phyloP scores from a whole-genome alignment of 2,329 filamentous ascomycete genomes.

The Aspergillus caelatus region DNA sequence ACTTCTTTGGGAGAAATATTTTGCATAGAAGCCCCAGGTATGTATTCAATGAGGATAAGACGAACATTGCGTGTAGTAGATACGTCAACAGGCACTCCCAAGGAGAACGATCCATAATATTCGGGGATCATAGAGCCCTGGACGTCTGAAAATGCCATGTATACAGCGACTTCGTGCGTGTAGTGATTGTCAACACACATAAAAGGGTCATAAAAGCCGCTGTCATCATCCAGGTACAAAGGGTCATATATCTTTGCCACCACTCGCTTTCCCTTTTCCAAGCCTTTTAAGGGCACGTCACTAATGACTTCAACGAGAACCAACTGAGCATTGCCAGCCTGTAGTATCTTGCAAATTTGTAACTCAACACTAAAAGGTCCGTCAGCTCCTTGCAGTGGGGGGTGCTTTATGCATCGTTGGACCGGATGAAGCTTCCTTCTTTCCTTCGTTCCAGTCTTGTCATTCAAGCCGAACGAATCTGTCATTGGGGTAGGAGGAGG shows the following conservation, averaged over 20 bases:
- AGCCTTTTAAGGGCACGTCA: not conserved
- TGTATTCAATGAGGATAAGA: constrained; percentile 28
- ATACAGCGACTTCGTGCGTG: constrained; percentile 25
- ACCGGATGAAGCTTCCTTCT: not conserved
- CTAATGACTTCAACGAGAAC: not conserved
- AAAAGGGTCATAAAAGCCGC: constrained; percentile 26
- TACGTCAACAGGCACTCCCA: constrained; percentile 19
- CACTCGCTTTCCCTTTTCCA: constrained; percentile 13
- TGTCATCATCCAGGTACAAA: constrained; percentile 26
- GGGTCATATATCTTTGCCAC: constrained; percentile 30
- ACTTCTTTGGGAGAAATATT: constrained; percentile 14
- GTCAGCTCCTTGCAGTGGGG: not conserved
- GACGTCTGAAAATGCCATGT: constrained; percentile 18
- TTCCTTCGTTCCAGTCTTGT: not conserved
- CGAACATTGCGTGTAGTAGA: constrained; percentile 17
- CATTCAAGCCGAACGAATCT: not conserved
- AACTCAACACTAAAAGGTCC: not conserved
- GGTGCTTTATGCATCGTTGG: not conserved
- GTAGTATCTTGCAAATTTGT: not conserved
- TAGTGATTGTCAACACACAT: constrained; percentile 27
- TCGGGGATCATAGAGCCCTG: constrained; percentile 24
- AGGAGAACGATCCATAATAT: constrained; percentile 29
- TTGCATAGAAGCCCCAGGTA: constrained; percentile 21
- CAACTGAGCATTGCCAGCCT: not conserved
- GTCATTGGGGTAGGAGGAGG: not conserved